Conservation (phyloP, 352 stramenopile genomes). For the Thalassiosira pacifica region DNA sequence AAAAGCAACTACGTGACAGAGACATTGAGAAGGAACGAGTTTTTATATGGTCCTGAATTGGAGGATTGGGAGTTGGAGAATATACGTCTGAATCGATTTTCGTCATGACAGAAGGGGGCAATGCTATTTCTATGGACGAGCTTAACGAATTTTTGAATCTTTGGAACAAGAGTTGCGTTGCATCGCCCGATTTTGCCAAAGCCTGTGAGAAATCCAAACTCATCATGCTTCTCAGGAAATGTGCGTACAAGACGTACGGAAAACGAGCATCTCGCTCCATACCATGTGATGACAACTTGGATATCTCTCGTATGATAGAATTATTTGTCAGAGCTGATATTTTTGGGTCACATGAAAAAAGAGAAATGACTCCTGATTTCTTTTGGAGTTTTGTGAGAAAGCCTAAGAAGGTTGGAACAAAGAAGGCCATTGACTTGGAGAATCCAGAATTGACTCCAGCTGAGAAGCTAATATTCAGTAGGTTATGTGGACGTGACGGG, state of each 20-base stretch:
- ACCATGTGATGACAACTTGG: background rate
- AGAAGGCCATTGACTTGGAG: background rate
- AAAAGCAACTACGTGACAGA: conserved; percentile 21
- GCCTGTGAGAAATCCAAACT: background rate
- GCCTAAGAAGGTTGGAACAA: background rate
- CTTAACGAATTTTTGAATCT: conserved; percentile 41
- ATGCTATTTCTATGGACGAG: conserved; percentile 25
- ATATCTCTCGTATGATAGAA: background rate
- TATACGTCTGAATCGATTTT: conserved; percentile 30
- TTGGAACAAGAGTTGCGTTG: conserved; percentile 22
- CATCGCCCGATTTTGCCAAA: background rate
- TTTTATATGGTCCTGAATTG: background rate
- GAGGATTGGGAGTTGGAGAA: conserved; percentile 15
- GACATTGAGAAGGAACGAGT: background rate
- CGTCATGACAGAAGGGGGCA: conserved; percentile 6
- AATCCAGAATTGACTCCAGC: background rate
- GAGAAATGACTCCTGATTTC: conserved; percentile 9
- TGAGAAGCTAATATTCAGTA: background rate
- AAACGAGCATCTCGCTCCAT: background rate
- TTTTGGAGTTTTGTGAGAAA: conserved; percentile 16
- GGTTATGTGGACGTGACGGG: background rate
- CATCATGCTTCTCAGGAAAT: background rate
- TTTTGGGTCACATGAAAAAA: background rate
- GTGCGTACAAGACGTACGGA: conserved; percentile 10
- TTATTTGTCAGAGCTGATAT: conserved; percentile 1